Base-by-base conservation (phyloP, 257 asterid species). In the Parsonsia alboflavescens region DNA sequence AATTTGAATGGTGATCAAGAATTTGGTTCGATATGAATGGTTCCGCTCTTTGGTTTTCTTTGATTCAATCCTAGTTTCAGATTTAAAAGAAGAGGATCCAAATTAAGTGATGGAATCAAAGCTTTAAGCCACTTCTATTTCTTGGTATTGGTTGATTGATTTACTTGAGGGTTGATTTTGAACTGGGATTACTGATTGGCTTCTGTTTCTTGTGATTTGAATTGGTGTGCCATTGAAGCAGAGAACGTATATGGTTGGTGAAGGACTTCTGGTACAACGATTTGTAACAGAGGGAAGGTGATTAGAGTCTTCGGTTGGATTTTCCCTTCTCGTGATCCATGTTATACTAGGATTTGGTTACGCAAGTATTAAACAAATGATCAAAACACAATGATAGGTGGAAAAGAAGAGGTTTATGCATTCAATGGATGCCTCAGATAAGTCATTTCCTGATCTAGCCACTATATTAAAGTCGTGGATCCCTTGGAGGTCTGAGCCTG, bases 381-480 rank as follows among this genome's bases (percentile, higher is more conserved):
- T 86, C 78, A 74, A 49, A 78, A 72, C 86, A 81, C 76, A 71
- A 89, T 88, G 96, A 85, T 91, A 97, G 88, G 85, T 81, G 90
- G 80, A 67, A 74, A 33, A 71, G 71, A 75, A 65, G 82, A 78
- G 78, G 46, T 42, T 77, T 74, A 58, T 65, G 73, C 70, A 74
- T 91, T 84, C 84, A 52, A 94, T 94, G 99, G 97, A 83, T 74
- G 84, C 83, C 46, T 70, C 89, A 53, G 86, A 86, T 77, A 84
- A 83, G 71, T 73, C 86, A 72, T 78, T 83, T 75, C 80, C 96
- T 70, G 97, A 88, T 85, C 85, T 88, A 77, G 75, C 87, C 70
- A 88, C 87, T 75, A 62, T 86, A 64, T 72, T 92, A 2, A 92
- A 92, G 83, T 84, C 93, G 48, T 94, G 99, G 99, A 68, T 89